Percentiles rank a stretch among this genome's conserved stretches.
phyloP scores from a whole-genome alignment of 1,284 basidiomycete species.

The Cutaneotrichosporon sp. region DNA sequence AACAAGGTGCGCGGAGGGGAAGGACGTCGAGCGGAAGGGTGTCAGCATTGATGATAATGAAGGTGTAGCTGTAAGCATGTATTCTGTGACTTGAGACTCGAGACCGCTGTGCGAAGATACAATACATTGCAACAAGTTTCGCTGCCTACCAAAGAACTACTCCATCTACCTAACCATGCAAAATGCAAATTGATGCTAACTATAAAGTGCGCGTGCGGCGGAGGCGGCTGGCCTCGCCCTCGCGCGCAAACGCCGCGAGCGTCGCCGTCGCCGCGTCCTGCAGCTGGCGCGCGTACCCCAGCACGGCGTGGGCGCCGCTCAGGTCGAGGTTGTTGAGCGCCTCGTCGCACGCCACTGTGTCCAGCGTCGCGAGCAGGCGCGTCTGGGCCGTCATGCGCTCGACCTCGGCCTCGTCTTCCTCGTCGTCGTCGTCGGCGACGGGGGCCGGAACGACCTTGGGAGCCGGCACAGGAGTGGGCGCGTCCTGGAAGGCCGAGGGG shows the following conservation, averaged over 20 bases:
- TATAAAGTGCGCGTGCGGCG: not conserved
- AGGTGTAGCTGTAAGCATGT: not conserved
- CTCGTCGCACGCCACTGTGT: not conserved
- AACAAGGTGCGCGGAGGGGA: not conserved
- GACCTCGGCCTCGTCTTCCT: not conserved
- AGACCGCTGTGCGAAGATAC: no score
- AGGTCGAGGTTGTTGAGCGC: not conserved
- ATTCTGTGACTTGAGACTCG: no score
- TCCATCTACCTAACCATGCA: not conserved
- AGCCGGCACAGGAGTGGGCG: not conserved
- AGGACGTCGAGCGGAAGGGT: no score
- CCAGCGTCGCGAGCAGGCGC: not conserved
- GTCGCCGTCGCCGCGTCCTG: not conserved
- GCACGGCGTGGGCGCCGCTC: not conserved
- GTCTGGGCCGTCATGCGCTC: not conserved
- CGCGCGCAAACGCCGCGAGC: not conserved
- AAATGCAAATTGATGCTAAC: constrained; percentile 1
- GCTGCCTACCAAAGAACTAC: not conserved
- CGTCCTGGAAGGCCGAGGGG: not conserved
- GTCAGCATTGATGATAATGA: not conserved
- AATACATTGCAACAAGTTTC: not conserved
- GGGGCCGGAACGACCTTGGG: not conserved
- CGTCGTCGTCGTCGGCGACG: not conserved
- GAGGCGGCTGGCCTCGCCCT: not conserved
- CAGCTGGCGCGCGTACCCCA: not conserved